phyloP scores from a whole-genome alignment of 345 rosid species.

The Corchorus olitorius region DNA sequence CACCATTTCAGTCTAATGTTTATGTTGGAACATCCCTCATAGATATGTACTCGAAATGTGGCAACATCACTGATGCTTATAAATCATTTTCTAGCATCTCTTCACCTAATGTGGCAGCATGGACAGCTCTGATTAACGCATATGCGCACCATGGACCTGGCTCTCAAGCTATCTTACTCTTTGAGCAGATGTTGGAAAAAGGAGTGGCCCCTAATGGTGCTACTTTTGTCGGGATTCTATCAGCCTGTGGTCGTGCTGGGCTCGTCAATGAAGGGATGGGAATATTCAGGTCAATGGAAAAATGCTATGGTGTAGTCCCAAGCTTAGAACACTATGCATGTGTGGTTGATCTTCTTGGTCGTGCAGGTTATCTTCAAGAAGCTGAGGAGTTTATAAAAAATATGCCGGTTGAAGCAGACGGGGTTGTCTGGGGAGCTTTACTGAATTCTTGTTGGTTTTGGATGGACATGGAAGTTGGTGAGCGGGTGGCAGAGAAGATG shows the following conservation, averaged over 20 bases:
- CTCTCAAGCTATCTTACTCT: constrained; percentile 45
- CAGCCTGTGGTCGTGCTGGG: constrained; percentile 54
- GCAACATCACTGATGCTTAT: constrained; percentile 50
- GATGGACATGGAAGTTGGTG: constrained; percentile 54
- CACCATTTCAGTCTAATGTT: constrained; percentile 44
- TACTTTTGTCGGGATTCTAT: constrained; percentile 54
- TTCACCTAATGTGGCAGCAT: constrained; percentile 54
- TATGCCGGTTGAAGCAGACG: constrained; percentile 62
- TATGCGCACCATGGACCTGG: constrained; percentile 61
- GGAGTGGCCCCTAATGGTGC: constrained; percentile 49
- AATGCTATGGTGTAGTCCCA: constrained; percentile 34
- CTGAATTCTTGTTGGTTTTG: constrained; percentile 57
- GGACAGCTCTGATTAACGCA: constrained; percentile 63
- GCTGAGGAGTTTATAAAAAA: constrained; percentile 55
- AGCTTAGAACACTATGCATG: constrained; percentile 55
- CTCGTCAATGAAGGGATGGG: constrained; percentile 49
- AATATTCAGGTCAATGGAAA: constrained; percentile 44
- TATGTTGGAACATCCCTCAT: constrained; percentile 59
- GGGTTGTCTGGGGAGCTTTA: constrained; percentile 58
- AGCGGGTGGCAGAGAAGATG: constrained; percentile 52
- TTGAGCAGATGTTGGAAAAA: constrained; percentile 44
- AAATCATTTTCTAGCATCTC: constrained; percentile 44
- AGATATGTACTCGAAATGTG: constrained; percentile 71
- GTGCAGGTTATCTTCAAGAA: constrained; percentile 48
- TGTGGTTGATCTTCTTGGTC: constrained; percentile 59